A percentile compares a stretch with the other conserved stretches of the same genome.
Conservation (phyloP, 1,139 yeast species). For the Yamadazyma dushanensis region DNA sequence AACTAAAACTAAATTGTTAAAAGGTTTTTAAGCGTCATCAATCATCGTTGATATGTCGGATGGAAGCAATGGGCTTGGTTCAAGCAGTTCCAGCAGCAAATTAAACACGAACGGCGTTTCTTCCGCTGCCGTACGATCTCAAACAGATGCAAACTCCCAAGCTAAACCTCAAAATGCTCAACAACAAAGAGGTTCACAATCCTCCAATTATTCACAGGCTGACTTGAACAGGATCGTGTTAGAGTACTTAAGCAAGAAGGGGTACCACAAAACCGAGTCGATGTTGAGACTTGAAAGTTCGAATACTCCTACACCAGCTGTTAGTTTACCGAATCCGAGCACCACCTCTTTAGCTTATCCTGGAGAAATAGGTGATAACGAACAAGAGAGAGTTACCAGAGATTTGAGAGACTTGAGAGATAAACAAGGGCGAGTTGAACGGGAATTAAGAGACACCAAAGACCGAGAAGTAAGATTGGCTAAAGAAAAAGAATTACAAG, state of each 20-base stretch:
- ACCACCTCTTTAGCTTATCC: constrained; percentile 45
- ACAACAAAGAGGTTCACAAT: constrained; percentile 8
- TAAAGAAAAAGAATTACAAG: constrained; percentile 45
- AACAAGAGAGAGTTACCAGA: constrained; percentile 29
- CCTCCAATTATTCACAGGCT: constrained; percentile 56
- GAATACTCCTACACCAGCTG: constrained; percentile 59
- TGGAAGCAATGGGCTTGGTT: constrained; percentile 4
- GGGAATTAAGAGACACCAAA: constrained; percentile 40
- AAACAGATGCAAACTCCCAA: constrained; percentile 5
- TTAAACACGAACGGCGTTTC: constrained; percentile 2
- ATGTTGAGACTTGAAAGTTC: constrained; percentile 88
- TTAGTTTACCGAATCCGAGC: constrained; percentile 50
- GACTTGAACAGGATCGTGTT: constrained; percentile 87
- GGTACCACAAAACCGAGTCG: constrained; percentile 91
- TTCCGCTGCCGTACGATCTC: constrained; percentile 8
- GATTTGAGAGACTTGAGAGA: constrained; percentile 46
- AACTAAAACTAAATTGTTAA: neutral
- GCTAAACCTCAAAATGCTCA: constrained; percentile 6
- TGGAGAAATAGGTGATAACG: constrained; percentile 26
- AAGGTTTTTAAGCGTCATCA: too few relatives aligned
- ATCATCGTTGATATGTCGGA: neutral
- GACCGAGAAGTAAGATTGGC: constrained; percentile 41
- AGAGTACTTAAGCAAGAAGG: constrained; percentile 90
- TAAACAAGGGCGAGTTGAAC: constrained; percentile 33
- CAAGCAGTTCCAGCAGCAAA: constrained; percentile 3